phyloP scores from a whole-genome alignment of 352 stramenopile genomes.

The Pythium utonaiense region DNA sequence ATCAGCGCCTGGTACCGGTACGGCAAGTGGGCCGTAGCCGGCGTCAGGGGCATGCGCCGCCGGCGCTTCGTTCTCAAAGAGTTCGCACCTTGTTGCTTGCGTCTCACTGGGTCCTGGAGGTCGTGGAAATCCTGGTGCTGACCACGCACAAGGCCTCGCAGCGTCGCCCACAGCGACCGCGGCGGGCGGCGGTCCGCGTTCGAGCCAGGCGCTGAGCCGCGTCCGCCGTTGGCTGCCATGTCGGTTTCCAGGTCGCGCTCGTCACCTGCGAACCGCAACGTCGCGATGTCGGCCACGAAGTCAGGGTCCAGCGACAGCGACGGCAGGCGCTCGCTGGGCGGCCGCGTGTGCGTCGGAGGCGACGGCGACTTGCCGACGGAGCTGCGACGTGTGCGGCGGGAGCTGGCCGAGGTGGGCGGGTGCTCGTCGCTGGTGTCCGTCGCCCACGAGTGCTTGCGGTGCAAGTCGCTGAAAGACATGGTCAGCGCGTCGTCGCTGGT shows the following conservation, averaged over 20 bases:
- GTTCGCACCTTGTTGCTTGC: conserved; percentile 33
- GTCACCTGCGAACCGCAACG: conserved; percentile 7
- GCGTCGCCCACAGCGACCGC: conserved; percentile 7
- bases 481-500: background rate
- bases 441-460: conserved; percentile 12
- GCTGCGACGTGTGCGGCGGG: conserved; percentile 8
- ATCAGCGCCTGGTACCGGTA: conserved; percentile 23
- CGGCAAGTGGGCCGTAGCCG: conserved; percentile 18
- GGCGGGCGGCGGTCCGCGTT: background rate
- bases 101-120: conserved; percentile 27
- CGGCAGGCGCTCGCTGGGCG: background rate
- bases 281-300: conserved; percentile 10
- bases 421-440: background rate
- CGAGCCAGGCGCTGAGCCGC: background rate
- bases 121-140: conserved; percentile 31
- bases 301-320: conserved; percentile 16
- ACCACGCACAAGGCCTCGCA: conserved; percentile 16
- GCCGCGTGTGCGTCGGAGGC: conserved; percentile 3
- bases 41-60: conserved; percentile 4
- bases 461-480: conserved; percentile 1
- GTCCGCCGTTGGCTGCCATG: background rate
- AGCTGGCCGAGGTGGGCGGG: background rate
- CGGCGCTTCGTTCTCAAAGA: conserved; percentile 2
- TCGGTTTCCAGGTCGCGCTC: conserved; percentile 8
- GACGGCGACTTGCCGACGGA: conserved; percentile 6